These are phyloP conservation scores for Ophiostoma australiae DNA, from an alignment of 2,329 filamentous ascomycete genomes.

Conservation along the genomic window DNA sequence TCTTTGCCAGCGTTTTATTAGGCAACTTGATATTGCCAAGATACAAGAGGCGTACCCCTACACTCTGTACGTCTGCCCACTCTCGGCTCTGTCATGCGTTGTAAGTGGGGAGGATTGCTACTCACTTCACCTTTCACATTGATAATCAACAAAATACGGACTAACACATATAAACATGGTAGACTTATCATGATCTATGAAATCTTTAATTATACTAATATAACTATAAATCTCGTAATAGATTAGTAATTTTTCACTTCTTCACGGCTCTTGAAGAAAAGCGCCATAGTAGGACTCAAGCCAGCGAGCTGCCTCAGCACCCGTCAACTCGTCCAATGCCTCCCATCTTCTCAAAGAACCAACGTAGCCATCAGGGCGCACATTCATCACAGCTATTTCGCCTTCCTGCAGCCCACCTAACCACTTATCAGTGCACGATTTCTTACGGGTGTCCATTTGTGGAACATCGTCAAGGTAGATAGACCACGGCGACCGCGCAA, in stretches of 20 bases:
- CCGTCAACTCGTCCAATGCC: background rate
- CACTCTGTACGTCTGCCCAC: background rate
- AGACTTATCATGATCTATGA: background rate
- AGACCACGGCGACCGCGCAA: slow-evolving; percentile 63
- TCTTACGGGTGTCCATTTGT: slow-evolving; percentile 48
- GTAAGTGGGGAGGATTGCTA: background rate
- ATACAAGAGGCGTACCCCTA: too few relatives aligned
- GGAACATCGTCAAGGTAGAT: slow-evolving; percentile 64
- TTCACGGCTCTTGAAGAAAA: background rate
- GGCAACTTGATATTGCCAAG: background rate
- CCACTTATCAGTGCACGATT: slow-evolving; percentile 62
- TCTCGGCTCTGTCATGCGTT: background rate
- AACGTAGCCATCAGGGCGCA: slow-evolving; percentile 69
- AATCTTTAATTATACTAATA: background rate
- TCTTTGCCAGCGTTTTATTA: background rate
- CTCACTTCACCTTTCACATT: too few relatives aligned
- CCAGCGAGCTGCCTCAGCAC: slow-evolving; percentile 7
- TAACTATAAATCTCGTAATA: too few relatives aligned
- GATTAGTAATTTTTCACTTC: background rate
- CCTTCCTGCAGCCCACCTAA: slow-evolving; percentile 51
- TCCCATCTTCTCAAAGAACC: slow-evolving; percentile 50
- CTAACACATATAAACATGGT: background rate
- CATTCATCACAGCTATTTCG: slow-evolving; percentile 60
- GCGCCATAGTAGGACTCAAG: slow-evolving; percentile 9
- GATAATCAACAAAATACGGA: background rate